Base-by-base conservation (phyloP, 129 eudicot genomes). In the Daucus carota region DNA sequence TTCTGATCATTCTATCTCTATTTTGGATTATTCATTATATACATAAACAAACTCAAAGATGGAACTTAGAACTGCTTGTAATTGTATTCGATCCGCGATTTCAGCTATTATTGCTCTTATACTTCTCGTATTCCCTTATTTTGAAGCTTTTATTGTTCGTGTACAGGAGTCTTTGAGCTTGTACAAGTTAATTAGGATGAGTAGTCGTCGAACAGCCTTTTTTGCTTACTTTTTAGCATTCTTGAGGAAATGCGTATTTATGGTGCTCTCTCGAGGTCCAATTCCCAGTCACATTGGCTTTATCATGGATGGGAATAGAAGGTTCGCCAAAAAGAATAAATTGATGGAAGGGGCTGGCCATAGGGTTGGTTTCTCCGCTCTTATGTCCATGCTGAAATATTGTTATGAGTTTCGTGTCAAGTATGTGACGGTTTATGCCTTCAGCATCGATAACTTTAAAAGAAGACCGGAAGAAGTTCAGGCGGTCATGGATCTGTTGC, bases 291-390 rank as follows among this genome's bases (percentile, higher is more conserved):
- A 90, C 74, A 78, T 90, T 29, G 93, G 93, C 34, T 90, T 90
- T 76, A 88, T 90, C 11, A 82, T 90, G 89, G 96, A 90, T 54
- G 96, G 96, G 32, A 90, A 90, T 72, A 82, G 93, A 76, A 88
- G 96, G 54, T 90, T 88, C 65, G 84, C 86, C 10, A 91, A 87
- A 79, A 86, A 87, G 70, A 70, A 69, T 45, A 81, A 82, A 22
- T 76, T 91, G 67, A 78, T 76, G 20, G 88, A 83, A 47, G 97
- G 92, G 32, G 71, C 79, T 22, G 97, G 97, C n/a, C 94, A 91
- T 43, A 81, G 80, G 34, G 60, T 73, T 20, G 97, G 97, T 29
- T 88, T 76, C 59, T 69, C 73, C n/a, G 83, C 94, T 48, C 88
- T 91, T 36, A 81, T 87, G 87, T 75, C 82, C 5, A 78, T 88